Evolutionary conservation across 768 basidiomycete genomes (phyloP).

Genomic region (Leucocoprinus birnbaumii): DNA sequence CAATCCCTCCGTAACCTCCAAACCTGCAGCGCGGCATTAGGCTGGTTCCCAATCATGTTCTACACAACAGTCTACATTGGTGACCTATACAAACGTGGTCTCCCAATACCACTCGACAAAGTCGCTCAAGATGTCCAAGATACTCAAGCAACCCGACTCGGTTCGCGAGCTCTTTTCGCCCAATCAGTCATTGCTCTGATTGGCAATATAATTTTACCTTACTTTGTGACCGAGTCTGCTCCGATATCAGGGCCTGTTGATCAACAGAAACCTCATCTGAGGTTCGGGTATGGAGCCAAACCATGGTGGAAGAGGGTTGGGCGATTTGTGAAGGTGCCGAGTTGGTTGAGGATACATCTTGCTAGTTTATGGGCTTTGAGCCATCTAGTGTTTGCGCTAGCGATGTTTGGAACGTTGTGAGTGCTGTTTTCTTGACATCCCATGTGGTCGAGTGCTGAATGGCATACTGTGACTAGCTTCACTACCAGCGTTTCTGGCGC

Average conservation of each 20-base stretch:
- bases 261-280: not conserved
- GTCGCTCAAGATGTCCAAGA: conserved; percentile 38
- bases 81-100: conserved; percentile 70
- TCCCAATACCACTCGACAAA: conserved; percentile 21
- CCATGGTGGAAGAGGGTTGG: conserved; percentile 19
- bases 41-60: conserved; percentile 92
- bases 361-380: conserved; percentile 76
- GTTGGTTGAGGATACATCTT: conserved; percentile 55
- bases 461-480: conserved; percentile 43
- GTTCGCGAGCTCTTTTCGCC: conserved; percentile 80
- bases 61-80: conserved; percentile 87
- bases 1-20: not conserved
- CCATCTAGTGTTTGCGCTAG: conserved; percentile 67
- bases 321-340: conserved; percentile 26
- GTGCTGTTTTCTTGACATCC: conserved; percentile 25
- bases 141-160: conserved; percentile 76
- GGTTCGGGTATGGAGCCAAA: conserved; percentile 2
- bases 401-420: conserved; percentile 85
- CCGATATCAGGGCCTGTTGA: not conserved
- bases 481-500: conserved; percentile 68
- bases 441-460: not conserved
- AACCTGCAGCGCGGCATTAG: conserved; percentile 68
- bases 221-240: conserved; percentile 44
- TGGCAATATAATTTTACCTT: conserved; percentile 69
- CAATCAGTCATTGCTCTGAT: conserved; percentile 68